Evolutionary conservation across 192 early-diverging fungal species (phyloP).

Genomic region (Lunasporangiospora selenospora): DNA sequence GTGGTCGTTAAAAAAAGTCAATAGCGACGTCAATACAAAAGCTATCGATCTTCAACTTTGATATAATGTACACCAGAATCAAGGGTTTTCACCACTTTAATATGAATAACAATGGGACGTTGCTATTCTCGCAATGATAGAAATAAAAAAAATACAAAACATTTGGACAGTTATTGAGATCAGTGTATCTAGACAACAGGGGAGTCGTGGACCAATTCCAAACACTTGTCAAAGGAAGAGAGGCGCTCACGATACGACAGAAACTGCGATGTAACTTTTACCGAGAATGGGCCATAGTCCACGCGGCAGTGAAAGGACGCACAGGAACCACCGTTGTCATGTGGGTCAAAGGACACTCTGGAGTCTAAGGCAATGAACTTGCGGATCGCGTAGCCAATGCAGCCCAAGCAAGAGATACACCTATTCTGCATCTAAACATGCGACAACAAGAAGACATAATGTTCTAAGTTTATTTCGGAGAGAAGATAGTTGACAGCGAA

Average conservation of each 20-base stretch:
- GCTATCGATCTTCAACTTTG: too few relatives aligned
- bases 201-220: neutral
- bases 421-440: neutral
- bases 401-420: neutral
- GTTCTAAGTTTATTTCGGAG: neutral
- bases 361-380: neutral
- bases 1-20: too few relatives aligned
- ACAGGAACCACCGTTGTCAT: neutral
- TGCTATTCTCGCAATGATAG: too few relatives aligned
- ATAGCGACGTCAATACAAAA: too few relatives aligned
- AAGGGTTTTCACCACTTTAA: too few relatives aligned
- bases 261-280: neutral
- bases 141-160: too few relatives aligned
- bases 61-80: too few relatives aligned
- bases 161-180: too few relatives aligned
- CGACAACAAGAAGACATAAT: neutral
- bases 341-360: neutral
- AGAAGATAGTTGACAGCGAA: neutral
- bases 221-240: neutral
- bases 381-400: neutral
- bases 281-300: neutral
- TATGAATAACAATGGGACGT: too few relatives aligned
- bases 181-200: neutral
- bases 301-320: neutral
- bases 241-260: neutral